Evolutionary conservation across 176 grass and related monocot species (phyloP).

Genomic region (Dendrocalamus sinicus): DNA sequence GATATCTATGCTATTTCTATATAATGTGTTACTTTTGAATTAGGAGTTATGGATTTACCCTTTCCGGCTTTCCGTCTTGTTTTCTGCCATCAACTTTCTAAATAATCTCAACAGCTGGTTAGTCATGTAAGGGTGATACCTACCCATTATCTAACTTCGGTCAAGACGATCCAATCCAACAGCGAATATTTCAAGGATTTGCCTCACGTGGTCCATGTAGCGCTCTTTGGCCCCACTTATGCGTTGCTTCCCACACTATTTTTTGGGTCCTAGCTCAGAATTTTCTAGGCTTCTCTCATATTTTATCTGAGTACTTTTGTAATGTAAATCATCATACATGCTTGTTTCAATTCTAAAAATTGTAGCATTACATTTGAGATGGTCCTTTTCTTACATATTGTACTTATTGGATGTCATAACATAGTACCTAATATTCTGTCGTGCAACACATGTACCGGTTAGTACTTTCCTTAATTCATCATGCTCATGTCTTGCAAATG

Average conservation of each 20-base stretch:
- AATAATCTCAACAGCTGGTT: background rate
- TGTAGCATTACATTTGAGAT: background rate
- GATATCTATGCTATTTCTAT: slow-evolving; percentile 14
- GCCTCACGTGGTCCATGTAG: background rate
- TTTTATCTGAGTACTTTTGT: background rate
- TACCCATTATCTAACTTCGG: background rate
- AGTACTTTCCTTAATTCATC: slow-evolving; percentile 9
- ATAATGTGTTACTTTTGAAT: background rate
- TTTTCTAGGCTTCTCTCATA: background rate
- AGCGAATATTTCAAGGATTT: slow-evolving; percentile 12
- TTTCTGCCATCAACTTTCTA: background rate
- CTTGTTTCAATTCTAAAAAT: slow-evolving; percentile 17
- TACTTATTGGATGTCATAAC: slow-evolving; percentile 12
- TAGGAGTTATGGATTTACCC: background rate
- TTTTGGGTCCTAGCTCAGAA: background rate
- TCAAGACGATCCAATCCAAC: background rate
- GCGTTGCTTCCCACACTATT: background rate
- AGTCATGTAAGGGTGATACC: slow-evolving; percentile 5
- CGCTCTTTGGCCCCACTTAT: background rate
- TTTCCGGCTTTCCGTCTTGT: slow-evolving; percentile 10
- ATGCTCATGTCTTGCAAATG: background rate
- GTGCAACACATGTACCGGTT: background rate
- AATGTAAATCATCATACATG: background rate
- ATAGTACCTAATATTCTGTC: background rate
- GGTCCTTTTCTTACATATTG: background rate